Percentiles rank a stretch among this genome's conserved stretches.
Evolutionary conservation across 2,329 filamentous ascomycete species (phyloP).

Genomic region (Botrytis hyacinthi): DNA sequence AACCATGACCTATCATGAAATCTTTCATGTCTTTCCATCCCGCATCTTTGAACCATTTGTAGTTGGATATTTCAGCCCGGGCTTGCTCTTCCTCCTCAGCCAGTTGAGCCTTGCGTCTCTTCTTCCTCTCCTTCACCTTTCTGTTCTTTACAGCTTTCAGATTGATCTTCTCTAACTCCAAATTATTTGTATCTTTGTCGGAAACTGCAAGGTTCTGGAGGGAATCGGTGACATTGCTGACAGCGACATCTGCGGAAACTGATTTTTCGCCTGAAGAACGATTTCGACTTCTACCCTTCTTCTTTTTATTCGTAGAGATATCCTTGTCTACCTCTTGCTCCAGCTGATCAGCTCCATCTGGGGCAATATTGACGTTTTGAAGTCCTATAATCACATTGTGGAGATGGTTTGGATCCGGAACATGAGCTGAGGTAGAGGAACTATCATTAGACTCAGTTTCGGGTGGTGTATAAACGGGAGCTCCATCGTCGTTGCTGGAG

Average conservation of each 20-base stretch:
- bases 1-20: constrained; percentile 11
- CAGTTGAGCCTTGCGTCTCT: constrained; percentile 2
- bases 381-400: neutral
- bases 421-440: neutral
- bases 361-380: neutral
- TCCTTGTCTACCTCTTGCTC: neutral
- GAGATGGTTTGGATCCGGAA: neutral
- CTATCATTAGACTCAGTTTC: neutral
- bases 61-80: neutral
- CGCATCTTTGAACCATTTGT: neutral
- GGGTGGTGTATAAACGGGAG: constrained; percentile 11
- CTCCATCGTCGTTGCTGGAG: constrained; percentile 8
- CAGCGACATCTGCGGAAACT: neutral
- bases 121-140: neutral
- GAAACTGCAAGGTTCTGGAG: neutral
- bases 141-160: neutral
- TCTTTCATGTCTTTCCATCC: neutral
- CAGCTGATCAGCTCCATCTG: neutral
- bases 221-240: neutral
- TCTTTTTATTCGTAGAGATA: neutral
- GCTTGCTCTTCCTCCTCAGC: neutral
- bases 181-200: neutral
- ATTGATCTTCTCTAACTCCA: neutral
- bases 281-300: neutral
- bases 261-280: neutral